These are phyloP conservation scores for Quercus dentata DNA, from an alignment of 306 rosid species.

Conservation along the genomic window DNA sequence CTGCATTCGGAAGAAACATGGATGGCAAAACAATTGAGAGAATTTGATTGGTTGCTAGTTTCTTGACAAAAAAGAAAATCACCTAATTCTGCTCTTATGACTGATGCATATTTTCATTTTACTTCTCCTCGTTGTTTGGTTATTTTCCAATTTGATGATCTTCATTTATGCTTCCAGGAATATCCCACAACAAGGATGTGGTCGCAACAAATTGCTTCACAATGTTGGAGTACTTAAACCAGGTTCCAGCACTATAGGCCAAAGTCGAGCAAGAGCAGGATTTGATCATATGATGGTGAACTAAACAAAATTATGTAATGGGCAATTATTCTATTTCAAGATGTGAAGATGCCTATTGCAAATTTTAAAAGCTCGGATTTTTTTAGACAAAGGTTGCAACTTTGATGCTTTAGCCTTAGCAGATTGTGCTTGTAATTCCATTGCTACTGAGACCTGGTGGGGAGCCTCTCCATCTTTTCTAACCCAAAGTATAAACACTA, in stretches of 20 bases:
- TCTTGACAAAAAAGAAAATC: neutral
- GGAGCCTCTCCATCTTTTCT: too few relatives aligned
- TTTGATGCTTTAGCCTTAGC: too few relatives aligned
- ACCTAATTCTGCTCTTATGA: neutral
- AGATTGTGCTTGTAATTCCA: too few relatives aligned
- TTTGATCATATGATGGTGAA: constrained; percentile 51
- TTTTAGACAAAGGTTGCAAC: too few relatives aligned
- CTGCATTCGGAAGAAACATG: neutral
- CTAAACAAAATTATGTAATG: constrained; percentile 10
- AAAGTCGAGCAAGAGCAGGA: constrained; percentile 27
- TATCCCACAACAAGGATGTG: constrained; percentile 67
- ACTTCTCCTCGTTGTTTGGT: constrained; percentile 2
- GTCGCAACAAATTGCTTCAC: constrained; percentile 65
- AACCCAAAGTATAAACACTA: too few relatives aligned
- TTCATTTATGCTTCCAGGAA: constrained; percentile 44
- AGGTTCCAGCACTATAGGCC: constrained; percentile 42
- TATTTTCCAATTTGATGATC: neutral
- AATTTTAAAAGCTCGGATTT: too few relatives aligned
- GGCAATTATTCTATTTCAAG: too few relatives aligned
- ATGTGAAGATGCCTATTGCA: too few relatives aligned
- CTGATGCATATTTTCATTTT: neutral
- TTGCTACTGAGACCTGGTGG: too few relatives aligned
- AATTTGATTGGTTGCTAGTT: neutral
- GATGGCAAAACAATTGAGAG: neutral
- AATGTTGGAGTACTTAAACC: constrained; percentile 41